Percentiles rank a stretch among this genome's conserved stretches.
These are phyloP conservation scores for Dalbergia cultrata DNA, from an alignment of 306 rosid species.

Conservation along the genomic window DNA sequence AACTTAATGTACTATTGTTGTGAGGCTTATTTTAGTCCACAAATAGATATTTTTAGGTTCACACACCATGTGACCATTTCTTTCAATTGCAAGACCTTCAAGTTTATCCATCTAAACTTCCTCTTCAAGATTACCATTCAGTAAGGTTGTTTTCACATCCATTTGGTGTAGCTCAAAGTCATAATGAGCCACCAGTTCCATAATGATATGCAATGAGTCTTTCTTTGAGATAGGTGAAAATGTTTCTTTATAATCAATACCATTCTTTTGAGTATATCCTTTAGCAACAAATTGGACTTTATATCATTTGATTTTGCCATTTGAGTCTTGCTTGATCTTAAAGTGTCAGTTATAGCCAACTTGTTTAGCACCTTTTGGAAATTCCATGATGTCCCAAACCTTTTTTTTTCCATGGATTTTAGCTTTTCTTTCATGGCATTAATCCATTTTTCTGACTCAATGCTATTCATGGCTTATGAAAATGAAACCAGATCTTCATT, in stretches of 20 bases:
- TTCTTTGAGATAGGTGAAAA: too few species aligned
- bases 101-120: too few species aligned
- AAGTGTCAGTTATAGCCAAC: neutral
- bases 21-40: neutral
- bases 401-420: neutral
- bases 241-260: too few species aligned
- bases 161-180: neutral
- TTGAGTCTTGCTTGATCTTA: too few species aligned
- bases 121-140: too few species aligned
- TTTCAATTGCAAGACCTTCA: too few species aligned
- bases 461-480: too few species aligned
- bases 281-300: too few species aligned
- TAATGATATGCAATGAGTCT: neutral
- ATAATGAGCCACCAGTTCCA: neutral
- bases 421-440: neutral
- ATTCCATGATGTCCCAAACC: neutral
- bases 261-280: too few species aligned
- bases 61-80: neutral
- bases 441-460: too few species aligned
- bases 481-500: too few species aligned
- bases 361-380: neutral
- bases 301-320: too few species aligned
- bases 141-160: neutral
- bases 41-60: neutral
- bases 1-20: neutral